These are phyloP conservation scores for Xylariaceae sp. DNA, from an alignment of 2,329 filamentous ascomycete species.

Conservation along the genomic window DNA sequence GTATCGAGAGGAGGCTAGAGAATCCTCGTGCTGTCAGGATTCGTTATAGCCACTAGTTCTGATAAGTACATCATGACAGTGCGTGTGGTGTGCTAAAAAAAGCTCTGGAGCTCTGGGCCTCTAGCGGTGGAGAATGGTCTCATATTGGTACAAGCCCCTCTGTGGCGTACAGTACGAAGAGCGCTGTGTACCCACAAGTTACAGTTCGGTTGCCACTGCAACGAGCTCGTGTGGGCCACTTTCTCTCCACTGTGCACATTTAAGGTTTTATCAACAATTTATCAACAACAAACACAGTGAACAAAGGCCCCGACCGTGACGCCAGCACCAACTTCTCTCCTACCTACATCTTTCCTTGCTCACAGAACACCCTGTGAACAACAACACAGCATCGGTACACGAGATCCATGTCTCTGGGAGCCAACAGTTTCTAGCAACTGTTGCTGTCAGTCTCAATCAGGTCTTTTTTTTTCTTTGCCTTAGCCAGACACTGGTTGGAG, in stretches of 20 bases:
- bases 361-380: background rate
- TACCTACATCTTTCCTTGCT: background rate
- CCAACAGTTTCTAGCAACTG: background rate
- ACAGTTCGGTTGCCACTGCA: conserved; percentile 18
- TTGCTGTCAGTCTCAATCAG: background rate
- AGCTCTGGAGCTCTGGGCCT: background rate
- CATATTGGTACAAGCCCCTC: background rate
- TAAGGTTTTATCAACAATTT: conserved; percentile 1
- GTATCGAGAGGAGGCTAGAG: background rate
- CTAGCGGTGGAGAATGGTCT: background rate
- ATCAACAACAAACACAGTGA: conserved; percentile 17
- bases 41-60: background rate
- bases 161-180: background rate
- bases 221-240: conserved; percentile 7
- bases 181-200: background rate
- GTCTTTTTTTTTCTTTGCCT: background rate
- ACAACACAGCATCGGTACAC: background rate
- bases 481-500: background rate
- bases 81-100: no score
- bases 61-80: background rate
- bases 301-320: background rate
- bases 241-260: conserved; percentile 11
- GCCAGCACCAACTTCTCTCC: background rate
- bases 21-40: background rate
- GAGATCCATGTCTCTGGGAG: background rate